phyloP scores from a whole-genome alignment of 108 stramenopile species.

The Fistulifera solaris region DNA sequence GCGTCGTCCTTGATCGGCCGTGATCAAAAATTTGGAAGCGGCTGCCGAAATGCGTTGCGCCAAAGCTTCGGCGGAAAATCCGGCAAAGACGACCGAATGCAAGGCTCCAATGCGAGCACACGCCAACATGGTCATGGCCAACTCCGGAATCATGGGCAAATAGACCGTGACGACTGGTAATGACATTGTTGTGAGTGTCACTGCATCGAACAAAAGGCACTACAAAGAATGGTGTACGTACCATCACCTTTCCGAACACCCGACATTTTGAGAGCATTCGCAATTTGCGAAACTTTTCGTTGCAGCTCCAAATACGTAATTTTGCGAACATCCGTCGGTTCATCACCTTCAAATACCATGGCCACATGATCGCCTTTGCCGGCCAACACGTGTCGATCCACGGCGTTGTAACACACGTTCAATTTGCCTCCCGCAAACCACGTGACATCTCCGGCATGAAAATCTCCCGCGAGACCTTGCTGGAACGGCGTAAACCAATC shows the following conservation, averaged over 20 bases:
- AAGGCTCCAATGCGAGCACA: slow-evolving; percentile 95
- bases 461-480: slow-evolving; percentile 31
- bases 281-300: slow-evolving; percentile 71
- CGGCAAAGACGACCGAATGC: slow-evolving; percentile 97
- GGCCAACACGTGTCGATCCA: slow-evolving; percentile 57
- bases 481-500: slow-evolving; percentile 60
- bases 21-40: slow-evolving; percentile 73
- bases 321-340: slow-evolving; percentile 55
- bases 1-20: slow-evolving; percentile 78
- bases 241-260: slow-evolving; percentile 83
- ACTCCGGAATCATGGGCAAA: slow-evolving; percentile 99
- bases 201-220: slow-evolving; percentile 1
- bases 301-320: slow-evolving; percentile 72
- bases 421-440: slow-evolving; percentile 81
- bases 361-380: slow-evolving; percentile 64
- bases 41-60: slow-evolving; percentile 84
- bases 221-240: neutral
- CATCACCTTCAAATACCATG: slow-evolving; percentile 74
- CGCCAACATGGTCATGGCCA: slow-evolving; percentile 95
- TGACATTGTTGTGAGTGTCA: neutral
- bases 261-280: slow-evolving; percentile 80
- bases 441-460: slow-evolving; percentile 51
- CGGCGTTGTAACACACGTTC: slow-evolving; percentile 80
- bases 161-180: slow-evolving; percentile 86
- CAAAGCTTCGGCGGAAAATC: slow-evolving; percentile 90